Evolutionary conservation across 2,329 filamentous ascomycete genomes (phyloP).

Genomic region (Hypoxylon sp.): DNA sequence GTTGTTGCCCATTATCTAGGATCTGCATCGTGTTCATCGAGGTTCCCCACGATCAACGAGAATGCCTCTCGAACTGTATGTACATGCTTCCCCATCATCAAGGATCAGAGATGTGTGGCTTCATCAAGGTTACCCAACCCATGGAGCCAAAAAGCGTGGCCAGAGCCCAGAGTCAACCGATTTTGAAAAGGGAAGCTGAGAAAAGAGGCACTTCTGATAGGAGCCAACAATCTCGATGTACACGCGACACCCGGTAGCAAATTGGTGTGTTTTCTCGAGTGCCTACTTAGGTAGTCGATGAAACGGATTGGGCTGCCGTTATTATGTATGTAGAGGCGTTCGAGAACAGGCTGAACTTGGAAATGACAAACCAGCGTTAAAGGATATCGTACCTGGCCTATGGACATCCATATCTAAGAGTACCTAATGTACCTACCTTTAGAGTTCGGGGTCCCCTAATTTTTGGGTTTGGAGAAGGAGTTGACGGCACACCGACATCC

Average conservation of each 20-base stretch:
- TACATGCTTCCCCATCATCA: constrained; percentile 13
- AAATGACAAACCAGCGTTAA: constrained; percentile 8
- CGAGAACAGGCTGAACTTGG: constrained; percentile 41
- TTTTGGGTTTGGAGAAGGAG: constrained; percentile 25
- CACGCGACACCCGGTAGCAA: constrained; percentile 8
- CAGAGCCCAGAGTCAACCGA: constrained; percentile 14
- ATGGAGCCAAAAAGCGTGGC: constrained; percentile 27
- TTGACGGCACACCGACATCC: constrained; percentile 38
- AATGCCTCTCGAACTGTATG: constrained; percentile 5
- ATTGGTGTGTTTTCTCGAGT: constrained; percentile 20
- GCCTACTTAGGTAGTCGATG: constrained; percentile 26
- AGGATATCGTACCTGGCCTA: not conserved
- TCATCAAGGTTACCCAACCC: constrained; percentile 39
- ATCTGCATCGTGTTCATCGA: constrained; percentile 25
- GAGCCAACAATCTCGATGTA: constrained; percentile 18
- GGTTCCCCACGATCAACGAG: constrained; percentile 11
- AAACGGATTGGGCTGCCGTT: constrained; percentile 24
- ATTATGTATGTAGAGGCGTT: constrained; percentile 35
- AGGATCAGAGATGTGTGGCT: constrained; percentile 21
- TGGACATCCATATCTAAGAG: no score
- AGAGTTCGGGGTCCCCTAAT: constrained; percentile 16
- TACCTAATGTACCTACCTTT: constrained; percentile 5
- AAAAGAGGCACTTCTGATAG: constrained; percentile 9
- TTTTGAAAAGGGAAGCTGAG: constrained; percentile 17
- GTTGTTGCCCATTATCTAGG: constrained; percentile 18